Conservation (phyloP, 1,284 basidiomycete species). For the Cutaneotrichosporon cutaneum region DNA sequence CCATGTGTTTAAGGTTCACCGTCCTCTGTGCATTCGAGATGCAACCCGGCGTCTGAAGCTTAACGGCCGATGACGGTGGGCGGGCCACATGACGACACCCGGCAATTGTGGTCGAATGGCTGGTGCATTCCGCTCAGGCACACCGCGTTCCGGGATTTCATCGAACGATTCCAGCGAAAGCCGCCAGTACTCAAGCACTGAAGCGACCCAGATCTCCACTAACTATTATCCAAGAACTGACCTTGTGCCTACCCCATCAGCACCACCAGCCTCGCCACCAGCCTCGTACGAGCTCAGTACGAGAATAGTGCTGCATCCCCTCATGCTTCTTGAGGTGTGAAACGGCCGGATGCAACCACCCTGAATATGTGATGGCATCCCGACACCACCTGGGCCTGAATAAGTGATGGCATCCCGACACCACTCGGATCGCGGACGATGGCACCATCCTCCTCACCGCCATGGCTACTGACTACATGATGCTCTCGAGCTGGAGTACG, state of each 20-base stretch:
- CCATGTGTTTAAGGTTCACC: too few species aligned
- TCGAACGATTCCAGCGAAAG: background rate
- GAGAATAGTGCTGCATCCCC: too few species aligned
- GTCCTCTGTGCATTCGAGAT: background rate
- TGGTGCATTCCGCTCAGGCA: background rate
- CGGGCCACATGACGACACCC: background rate
- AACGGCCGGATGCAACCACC: background rate
- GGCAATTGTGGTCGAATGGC: background rate
- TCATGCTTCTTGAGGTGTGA: background rate
- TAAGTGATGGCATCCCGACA: background rate
- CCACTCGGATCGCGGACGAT: background rate
- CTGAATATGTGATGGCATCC: background rate
- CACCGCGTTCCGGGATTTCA: background rate
- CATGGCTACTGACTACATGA: background rate
- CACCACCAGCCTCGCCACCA: too few species aligned
- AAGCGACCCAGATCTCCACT: background rate
- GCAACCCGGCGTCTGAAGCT: background rate
- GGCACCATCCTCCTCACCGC: background rate
- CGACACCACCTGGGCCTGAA: background rate
- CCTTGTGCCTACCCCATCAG: too few species aligned
- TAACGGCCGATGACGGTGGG: too few species aligned
- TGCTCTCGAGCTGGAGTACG: background rate
- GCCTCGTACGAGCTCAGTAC: too few species aligned
- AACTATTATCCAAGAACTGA: too few species aligned
- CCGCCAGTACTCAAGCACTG: background rate